These are phyloP conservation scores for Betula pendula DNA, from an alignment of 306 rosid species.

Conservation along the genomic window DNA sequence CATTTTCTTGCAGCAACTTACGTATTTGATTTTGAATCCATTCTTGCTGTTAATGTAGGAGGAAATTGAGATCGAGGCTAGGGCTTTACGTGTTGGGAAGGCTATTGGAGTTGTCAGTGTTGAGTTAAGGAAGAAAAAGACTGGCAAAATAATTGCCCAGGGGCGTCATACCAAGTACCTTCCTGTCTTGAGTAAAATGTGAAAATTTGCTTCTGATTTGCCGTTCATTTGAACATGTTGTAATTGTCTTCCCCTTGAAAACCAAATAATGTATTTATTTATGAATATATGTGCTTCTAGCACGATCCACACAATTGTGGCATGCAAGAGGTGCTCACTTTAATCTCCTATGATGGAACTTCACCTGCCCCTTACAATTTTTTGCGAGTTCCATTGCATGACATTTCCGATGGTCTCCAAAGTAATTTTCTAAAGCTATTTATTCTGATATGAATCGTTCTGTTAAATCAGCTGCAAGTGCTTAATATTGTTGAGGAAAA, in stretches of 20 bases:
- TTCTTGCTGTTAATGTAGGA: slow-evolving; percentile 41
- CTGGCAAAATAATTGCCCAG: slow-evolving; percentile 73
- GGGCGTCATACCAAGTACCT: slow-evolving; percentile 84
- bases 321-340: not conserved
- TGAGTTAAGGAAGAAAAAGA: slow-evolving; percentile 66
- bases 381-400: too few relatives aligned
- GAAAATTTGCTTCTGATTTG: slow-evolving; percentile 20
- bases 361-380: not conserved
- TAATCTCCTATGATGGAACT: not conserved
- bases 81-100: slow-evolving; percentile 63
- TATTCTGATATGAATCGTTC: not conserved
- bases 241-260: not conserved
- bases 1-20: not conserved
- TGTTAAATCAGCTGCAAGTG: not conserved
- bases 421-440: not conserved
- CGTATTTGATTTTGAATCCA: not conserved
- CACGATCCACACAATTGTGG: not conserved
- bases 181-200: slow-evolving; percentile 53
- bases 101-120: slow-evolving; percentile 61
- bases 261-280: not conserved
- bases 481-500: too few relatives aligned
- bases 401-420: not conserved
- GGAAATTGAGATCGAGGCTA: slow-evolving; percentile 72
- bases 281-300: not conserved
- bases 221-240: not conserved